Percentiles rank a stretch among this genome's conserved stretches.
Conservation (phyloP, 1,139 yeast species). For the Kodamaea suecica region DNA sequence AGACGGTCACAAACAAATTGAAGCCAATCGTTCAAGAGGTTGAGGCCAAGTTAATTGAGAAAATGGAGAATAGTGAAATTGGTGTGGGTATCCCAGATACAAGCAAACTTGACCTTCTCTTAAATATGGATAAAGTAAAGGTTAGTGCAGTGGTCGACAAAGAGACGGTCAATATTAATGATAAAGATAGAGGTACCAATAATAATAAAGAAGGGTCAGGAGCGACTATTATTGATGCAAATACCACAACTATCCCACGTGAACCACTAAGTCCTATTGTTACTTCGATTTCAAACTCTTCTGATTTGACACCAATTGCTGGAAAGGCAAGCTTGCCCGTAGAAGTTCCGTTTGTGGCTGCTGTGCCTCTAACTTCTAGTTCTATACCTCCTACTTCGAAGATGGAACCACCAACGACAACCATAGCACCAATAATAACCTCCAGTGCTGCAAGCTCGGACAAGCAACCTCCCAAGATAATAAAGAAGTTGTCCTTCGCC, state of each 20-base stretch:
- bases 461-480: slow-evolving; percentile 25
- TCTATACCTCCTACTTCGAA: too few species aligned
- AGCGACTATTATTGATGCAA: not conserved
- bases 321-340: not conserved
- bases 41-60: slow-evolving; percentile 5
- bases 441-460: not conserved
- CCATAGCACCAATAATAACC: not conserved
- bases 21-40: slow-evolving; percentile 13
- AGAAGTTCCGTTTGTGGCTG: not conserved
- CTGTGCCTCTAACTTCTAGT: not conserved
- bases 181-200: not conserved
- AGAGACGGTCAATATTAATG: not conserved
- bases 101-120: too few species aligned
- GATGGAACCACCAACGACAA: not conserved
- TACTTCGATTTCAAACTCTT: not conserved
- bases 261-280: too few species aligned
- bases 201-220: not conserved
- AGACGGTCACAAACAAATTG: slow-evolving; percentile 24
- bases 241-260: too few species aligned
- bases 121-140: slow-evolving; percentile 2
- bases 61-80: slow-evolving; percentile 1
- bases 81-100: slow-evolving; percentile 1
- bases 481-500: slow-evolving; percentile 76
- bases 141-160: slow-evolving; percentile 3
- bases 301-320: not conserved